Percentiles rank a stretch among this genome's conserved stretches.
phyloP scores from a whole-genome alignment of 495 filamentous ascomycete genomes.

The Penicilliopsis zonata region DNA sequence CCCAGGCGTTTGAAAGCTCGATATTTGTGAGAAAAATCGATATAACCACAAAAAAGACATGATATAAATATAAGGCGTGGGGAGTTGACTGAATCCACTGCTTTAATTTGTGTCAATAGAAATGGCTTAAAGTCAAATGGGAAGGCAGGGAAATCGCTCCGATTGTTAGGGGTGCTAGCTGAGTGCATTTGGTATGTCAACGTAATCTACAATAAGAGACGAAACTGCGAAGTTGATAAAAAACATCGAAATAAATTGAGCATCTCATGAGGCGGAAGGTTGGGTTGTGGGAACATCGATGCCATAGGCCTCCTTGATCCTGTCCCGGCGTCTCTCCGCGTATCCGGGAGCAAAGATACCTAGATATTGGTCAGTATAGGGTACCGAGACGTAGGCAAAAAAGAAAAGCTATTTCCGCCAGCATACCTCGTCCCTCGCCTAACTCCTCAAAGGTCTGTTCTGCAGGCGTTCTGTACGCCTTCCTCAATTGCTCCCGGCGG shows the following conservation, averaged over 20 bases:
- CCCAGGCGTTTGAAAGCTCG: too few relatives aligned
- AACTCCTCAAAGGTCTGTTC: slow-evolving; percentile 73
- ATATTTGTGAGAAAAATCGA: too few relatives aligned
- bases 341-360: slow-evolving; percentile 79
- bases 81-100: too few relatives aligned
- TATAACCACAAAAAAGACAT: too few relatives aligned
- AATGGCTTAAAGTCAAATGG: too few relatives aligned
- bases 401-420: neutral
- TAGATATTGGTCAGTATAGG: too few relatives aligned
- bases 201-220: slow-evolving; percentile 32
- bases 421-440: slow-evolving; percentile 82
- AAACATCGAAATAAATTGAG: slow-evolving; percentile 10
- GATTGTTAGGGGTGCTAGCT: slow-evolving; percentile 24
- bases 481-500: slow-evolving; percentile 63
- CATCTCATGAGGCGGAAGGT: slow-evolving; percentile 29
- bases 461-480: slow-evolving; percentile 60
- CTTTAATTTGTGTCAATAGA: too few relatives aligned
- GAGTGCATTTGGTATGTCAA: slow-evolving; percentile 23
- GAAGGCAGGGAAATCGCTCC: slow-evolving; percentile 6
- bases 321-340: slow-evolving; percentile 68
- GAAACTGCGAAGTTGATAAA: slow-evolving; percentile 9
- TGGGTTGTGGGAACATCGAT: slow-evolving; percentile 55
- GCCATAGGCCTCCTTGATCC: slow-evolving; percentile 84
- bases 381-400: too few relatives aligned
- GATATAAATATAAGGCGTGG: too few relatives aligned